These are phyloP conservation scores for Protea cynaroides DNA, from an alignment of 164 flowering plant species.

Conservation along the genomic window DNA sequence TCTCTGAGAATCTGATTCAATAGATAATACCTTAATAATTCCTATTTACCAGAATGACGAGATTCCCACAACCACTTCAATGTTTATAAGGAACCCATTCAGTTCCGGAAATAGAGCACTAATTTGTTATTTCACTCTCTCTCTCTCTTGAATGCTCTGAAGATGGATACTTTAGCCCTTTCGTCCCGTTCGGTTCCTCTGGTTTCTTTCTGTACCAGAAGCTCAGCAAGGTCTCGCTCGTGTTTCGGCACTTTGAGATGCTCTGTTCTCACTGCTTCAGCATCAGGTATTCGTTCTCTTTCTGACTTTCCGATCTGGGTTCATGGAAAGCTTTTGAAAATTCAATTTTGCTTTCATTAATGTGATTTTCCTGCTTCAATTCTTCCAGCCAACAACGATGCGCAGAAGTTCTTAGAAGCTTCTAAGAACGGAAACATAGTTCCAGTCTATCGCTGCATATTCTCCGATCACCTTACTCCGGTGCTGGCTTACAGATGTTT, in stretches of 20 bases:
- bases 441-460: slow-evolving; percentile 59
- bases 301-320: neutral
- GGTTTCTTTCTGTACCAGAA: neutral
- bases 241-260: slow-evolving; percentile 8
- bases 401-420: slow-evolving; percentile 48
- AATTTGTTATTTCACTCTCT: no score
- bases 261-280: slow-evolving; percentile 7
- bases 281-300: slow-evolving; percentile 4
- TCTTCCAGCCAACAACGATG: slow-evolving; percentile 29
- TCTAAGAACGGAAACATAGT: slow-evolving; percentile 57
- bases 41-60: no score
- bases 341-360: neutral
- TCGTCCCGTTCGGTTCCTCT: neutral
- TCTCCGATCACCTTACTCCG: slow-evolving; percentile 85
- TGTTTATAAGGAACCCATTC: no score
- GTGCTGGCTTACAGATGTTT: slow-evolving; percentile 82
- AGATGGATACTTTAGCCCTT: slow-evolving; percentile 18
- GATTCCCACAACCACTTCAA: no score
- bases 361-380: slow-evolving; percentile 1
- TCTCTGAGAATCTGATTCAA: no score
- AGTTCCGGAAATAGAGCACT: no score
- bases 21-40: no score
- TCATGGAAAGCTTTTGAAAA: neutral
- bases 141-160: neutral
- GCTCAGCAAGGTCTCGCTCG: slow-evolving; percentile 6